A percentile compares a stretch with the other conserved stretches of the same genome.
Evolutionary conservation across 2,329 filamentous ascomycete species (phyloP).

Genomic region (Sordariomycetes sp.): DNA sequence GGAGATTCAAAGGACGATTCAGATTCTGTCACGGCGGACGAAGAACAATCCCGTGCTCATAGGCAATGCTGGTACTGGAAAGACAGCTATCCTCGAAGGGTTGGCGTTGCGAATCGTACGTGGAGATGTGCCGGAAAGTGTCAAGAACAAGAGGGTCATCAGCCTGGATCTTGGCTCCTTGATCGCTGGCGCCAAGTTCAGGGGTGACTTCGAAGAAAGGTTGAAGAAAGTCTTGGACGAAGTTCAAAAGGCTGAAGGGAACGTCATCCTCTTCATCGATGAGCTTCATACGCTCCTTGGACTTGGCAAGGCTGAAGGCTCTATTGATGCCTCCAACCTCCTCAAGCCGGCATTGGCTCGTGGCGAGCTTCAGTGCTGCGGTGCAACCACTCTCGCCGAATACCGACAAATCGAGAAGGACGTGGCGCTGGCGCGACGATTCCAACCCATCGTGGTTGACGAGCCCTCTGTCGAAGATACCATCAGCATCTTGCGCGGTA

Average conservation of each 20-base stretch:
- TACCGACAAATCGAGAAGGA: constrained; percentile 95
- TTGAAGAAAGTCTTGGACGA: constrained; percentile 87
- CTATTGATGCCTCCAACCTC: constrained; percentile 91
- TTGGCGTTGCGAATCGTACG: constrained; percentile 82
- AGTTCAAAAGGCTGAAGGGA: constrained; percentile 79
- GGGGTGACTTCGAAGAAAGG: constrained; percentile 93
- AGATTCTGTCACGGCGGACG: constrained; percentile 82
- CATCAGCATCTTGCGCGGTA: constrained; percentile 88
- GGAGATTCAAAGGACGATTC: constrained; percentile 90
- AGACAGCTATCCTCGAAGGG: constrained; percentile 88
- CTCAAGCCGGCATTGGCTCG: constrained; percentile 89
- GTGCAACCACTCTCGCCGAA: constrained; percentile 86
- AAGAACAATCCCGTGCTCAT: constrained; percentile 98
- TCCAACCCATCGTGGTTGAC: constrained; percentile 89
- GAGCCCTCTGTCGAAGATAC: constrained; percentile 89
- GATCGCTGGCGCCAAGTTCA: constrained; percentile 91
- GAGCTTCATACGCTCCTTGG: constrained; percentile 88
- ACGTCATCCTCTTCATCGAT: constrained; percentile 91
- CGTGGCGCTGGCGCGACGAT: constrained; percentile 81
- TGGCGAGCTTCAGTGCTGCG: constrained; percentile 90
- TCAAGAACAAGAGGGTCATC: constrained; percentile 89
- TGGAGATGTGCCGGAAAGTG: constrained; percentile 89
- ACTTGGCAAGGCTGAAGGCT: constrained; percentile 89
- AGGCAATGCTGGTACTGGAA: constrained; percentile 82
- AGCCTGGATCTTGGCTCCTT: constrained; percentile 82